A percentile compares a stretch with the other conserved stretches of the same genome.
phyloP scores from a whole-genome alignment of 345 rosid genomes.

The Arabis hirsuta region DNA sequence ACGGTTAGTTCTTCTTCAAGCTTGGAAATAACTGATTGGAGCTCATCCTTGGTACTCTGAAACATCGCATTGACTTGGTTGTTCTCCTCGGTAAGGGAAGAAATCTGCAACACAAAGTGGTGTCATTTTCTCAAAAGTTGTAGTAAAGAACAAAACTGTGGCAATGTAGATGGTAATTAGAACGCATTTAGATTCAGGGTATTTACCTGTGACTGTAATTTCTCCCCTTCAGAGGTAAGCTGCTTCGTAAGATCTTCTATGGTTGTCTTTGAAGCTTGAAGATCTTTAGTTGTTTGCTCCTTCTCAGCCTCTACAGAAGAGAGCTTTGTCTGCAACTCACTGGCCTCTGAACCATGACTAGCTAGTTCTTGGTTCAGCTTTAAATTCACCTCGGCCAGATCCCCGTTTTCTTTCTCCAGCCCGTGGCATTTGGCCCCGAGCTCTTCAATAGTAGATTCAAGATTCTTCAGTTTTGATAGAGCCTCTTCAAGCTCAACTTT shows the following conservation, averaged over 20 bases:
- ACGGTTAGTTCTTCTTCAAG: conserved; percentile 65
- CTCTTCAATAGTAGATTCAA: conserved; percentile 70
- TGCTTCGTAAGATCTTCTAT: conserved; percentile 65
- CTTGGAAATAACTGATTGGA: conserved; percentile 62
- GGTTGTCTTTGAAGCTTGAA: conserved; percentile 61
- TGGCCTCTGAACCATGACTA: conserved; percentile 59
- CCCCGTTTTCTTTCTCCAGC: conserved; percentile 75
- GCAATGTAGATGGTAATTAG: neutral
- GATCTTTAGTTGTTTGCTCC: conserved; percentile 64
- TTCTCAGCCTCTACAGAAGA: conserved; percentile 60
- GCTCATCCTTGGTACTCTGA: conserved; percentile 72
- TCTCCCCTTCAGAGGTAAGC: conserved; percentile 67
- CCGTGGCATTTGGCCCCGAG: conserved; percentile 57
- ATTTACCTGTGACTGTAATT: conserved; percentile 79
- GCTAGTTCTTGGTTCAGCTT: conserved; percentile 78
- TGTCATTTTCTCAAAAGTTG: conserved; percentile 18
- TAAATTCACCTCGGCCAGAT: conserved; percentile 77
- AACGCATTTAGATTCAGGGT: conserved; percentile 21
- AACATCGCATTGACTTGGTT: conserved; percentile 61
- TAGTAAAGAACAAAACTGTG: conserved; percentile 7
- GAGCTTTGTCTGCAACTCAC: conserved; percentile 59
- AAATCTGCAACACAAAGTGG: conserved; percentile 56
- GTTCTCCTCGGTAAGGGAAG: conserved; percentile 73
- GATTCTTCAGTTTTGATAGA: conserved; percentile 55
- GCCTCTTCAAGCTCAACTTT: conserved; percentile 73